phyloP scores from a whole-genome alignment of 2,329 filamentous ascomycete species.

The Verticillium tricorpus region DNA sequence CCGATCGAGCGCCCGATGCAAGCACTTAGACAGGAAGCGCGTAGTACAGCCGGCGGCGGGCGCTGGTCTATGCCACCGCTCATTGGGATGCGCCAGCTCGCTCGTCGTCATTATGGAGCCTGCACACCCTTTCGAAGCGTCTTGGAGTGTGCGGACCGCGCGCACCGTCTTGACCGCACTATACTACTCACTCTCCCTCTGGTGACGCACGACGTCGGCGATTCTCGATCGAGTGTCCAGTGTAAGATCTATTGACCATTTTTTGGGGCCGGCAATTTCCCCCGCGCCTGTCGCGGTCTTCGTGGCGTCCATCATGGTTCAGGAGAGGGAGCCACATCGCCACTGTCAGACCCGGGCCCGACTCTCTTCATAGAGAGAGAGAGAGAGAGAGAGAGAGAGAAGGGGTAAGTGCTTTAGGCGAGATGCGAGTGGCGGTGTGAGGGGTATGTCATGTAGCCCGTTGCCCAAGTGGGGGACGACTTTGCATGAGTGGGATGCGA shows the following conservation, averaged over 20 bases:
- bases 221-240: background rate
- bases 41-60: background rate
- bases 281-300: background rate
- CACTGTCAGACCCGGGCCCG: background rate
- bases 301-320: background rate
- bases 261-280: background rate
- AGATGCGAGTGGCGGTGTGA: background rate
- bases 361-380: too few relatives aligned
- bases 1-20: background rate
- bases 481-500: background rate
- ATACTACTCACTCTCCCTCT: background rate
- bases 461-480: background rate
- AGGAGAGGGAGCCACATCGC: background rate
- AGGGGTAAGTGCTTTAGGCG: background rate
- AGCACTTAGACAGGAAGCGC: background rate
- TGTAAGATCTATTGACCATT: background rate
- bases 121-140: background rate
- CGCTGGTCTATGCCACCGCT: background rate
- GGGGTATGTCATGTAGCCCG: background rate
- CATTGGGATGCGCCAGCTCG: background rate
- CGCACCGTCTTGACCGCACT: background rate
- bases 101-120: background rate
- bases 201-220: background rate
- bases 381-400: background rate
- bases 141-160: background rate